Conservation (phyloP, 2,329 filamentous ascomycete genomes). For the Sclerotinia glacialis region DNA sequence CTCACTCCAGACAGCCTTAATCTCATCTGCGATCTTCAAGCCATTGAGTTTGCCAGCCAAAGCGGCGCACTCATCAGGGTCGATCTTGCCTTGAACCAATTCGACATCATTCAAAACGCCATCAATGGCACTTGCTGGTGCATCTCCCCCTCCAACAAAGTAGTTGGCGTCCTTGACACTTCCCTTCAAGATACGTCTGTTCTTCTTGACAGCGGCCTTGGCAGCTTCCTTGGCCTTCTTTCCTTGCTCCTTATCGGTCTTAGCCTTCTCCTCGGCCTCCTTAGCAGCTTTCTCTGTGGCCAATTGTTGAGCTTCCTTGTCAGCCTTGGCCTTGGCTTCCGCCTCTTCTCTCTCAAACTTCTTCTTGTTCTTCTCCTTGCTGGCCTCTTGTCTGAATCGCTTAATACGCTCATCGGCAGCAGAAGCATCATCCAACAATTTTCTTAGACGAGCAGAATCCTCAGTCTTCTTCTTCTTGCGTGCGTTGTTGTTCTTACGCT, state of each 20-base stretch:
- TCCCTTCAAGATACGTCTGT: constrained; percentile 93
- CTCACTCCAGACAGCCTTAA: constrained; percentile 77
- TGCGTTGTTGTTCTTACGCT: constrained; percentile 96
- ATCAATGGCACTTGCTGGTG: constrained; percentile 76
- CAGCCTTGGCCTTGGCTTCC: constrained; percentile 81
- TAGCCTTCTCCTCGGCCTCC: constrained; percentile 83
- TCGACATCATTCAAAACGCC: constrained; percentile 82
- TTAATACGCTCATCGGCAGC: constrained; percentile 93
- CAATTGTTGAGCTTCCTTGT: constrained; percentile 77
- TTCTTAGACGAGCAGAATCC: constrained; percentile 86
- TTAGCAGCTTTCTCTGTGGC: constrained; percentile 76
- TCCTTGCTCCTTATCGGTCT: constrained; percentile 73
- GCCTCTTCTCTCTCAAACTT: constrained; percentile 85
- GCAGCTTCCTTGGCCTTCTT: constrained; percentile 99
- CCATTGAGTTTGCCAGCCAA: constrained; percentile 77
- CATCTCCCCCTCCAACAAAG: constrained; percentile 70
- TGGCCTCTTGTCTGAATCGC: constrained; percentile 89
- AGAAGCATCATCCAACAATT: constrained; percentile 83
- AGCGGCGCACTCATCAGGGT: constrained; percentile 82
- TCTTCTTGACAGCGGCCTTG: constrained; percentile 99
- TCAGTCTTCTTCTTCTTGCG: constrained; percentile 99
- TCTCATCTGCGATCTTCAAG: constrained; percentile 75
- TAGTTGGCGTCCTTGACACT: constrained; percentile 98
- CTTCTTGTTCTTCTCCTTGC: constrained; percentile 96
- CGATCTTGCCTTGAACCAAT: constrained; percentile 80